These are phyloP conservation scores for Phytopythium boreale DNA, from an alignment of 352 stramenopile genomes.

Conservation along the genomic window DNA sequence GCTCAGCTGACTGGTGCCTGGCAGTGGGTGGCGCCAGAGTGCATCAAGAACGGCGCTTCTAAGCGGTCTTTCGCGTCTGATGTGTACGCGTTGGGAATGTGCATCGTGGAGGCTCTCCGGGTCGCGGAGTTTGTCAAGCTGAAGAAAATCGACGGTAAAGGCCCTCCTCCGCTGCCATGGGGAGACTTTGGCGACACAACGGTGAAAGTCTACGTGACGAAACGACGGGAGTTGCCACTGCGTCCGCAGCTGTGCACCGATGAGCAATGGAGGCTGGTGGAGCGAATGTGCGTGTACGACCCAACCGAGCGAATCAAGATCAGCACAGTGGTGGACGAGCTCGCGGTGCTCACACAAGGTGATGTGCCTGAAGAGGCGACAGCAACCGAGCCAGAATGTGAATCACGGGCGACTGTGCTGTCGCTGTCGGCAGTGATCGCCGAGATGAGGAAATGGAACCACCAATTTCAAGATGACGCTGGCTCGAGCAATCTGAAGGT, in stretches of 20 bases:
- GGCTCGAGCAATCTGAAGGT: background rate
- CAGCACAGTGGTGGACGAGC: background rate
- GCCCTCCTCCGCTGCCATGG: background rate
- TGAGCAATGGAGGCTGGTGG: background rate
- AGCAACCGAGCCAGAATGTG: background rate
- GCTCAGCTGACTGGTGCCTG: constrained; percentile 8
- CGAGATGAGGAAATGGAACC: background rate
- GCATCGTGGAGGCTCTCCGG: background rate
- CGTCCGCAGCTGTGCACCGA: background rate
- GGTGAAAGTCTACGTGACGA: background rate
- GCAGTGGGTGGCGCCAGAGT: background rate
- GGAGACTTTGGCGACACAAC: background rate
- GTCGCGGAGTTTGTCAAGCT: background rate
- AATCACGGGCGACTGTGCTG: background rate
- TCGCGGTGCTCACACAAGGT: background rate
- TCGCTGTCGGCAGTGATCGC: background rate
- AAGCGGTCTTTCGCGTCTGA: background rate
- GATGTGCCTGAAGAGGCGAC: background rate
- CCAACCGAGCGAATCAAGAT: background rate
- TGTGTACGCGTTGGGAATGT: background rate
- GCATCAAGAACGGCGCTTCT: background rate
- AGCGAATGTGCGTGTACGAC: background rate
- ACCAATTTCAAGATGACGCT: background rate
- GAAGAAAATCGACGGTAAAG: background rate
- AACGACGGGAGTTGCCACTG: background rate